Conservation (phyloP, 2,329 filamentous ascomycete genomes). For the Paraconiothyrium sp. region DNA sequence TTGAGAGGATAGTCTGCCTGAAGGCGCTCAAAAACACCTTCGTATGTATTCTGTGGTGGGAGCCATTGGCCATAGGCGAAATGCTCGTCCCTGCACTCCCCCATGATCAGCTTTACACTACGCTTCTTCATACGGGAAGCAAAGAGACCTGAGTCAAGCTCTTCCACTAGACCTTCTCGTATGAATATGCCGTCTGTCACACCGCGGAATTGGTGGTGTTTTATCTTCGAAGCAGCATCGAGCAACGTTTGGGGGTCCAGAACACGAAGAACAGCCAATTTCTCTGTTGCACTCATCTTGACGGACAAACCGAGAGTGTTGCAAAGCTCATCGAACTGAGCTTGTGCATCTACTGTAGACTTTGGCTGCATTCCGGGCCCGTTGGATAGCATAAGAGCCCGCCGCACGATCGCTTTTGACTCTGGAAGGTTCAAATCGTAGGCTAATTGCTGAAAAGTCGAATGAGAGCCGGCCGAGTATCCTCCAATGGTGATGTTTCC, state of each 20-base stretch:
- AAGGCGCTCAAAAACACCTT: slow-evolving; percentile 57
- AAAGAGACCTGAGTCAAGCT: slow-evolving; percentile 61
- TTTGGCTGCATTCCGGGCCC: slow-evolving; percentile 64
- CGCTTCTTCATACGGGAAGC: slow-evolving; percentile 56
- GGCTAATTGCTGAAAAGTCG: slow-evolving; percentile 65
- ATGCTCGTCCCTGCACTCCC: slow-evolving; percentile 65
- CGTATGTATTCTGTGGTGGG: slow-evolving; percentile 55
- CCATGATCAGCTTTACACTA: slow-evolving; percentile 61
- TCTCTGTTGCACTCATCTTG: slow-evolving; percentile 52
- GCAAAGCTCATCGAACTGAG: slow-evolving; percentile 63
- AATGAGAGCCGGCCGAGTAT: slow-evolving; percentile 67
- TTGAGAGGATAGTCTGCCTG: slow-evolving; percentile 62
- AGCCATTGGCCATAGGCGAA: slow-evolving; percentile 62
- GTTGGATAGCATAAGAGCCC: slow-evolving; percentile 65
- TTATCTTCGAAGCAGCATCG: slow-evolving; percentile 53
- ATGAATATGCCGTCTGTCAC: slow-evolving; percentile 62
- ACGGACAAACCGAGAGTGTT: slow-evolving; percentile 55
- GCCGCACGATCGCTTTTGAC: slow-evolving; percentile 58
- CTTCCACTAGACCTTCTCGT: slow-evolving; percentile 52
- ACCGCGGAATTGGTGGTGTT: slow-evolving; percentile 64
- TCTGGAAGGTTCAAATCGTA: slow-evolving; percentile 63
- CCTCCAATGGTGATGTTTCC: slow-evolving; percentile 63
- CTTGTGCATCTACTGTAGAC: slow-evolving; percentile 56
- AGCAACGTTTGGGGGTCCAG: slow-evolving; percentile 54
- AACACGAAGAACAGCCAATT: slow-evolving; percentile 57